A percentile compares a stretch with the other conserved stretches of the same genome.
These are phyloP conservation scores for Backusella mclennaniae DNA, from an alignment of 192 early-diverging fungal genomes.

Conservation along the genomic window DNA sequence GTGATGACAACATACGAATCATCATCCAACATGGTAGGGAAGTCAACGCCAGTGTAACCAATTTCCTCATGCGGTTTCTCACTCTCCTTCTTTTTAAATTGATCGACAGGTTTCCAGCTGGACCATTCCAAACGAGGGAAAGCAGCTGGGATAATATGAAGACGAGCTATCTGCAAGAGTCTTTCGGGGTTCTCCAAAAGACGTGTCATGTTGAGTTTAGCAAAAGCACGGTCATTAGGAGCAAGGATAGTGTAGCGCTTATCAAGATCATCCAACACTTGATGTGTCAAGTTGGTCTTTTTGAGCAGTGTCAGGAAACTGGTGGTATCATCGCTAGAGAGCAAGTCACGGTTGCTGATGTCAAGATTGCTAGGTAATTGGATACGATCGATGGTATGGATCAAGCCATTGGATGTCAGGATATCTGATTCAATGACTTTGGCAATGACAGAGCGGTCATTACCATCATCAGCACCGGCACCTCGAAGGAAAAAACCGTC, in stretches of 20 bases:
- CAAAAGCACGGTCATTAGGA: conserved; percentile 51
- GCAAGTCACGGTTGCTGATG: conserved; percentile 43
- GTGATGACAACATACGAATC: conserved; percentile 15
- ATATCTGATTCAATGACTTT: conserved; percentile 32
- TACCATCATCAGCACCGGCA: conserved; percentile 21
- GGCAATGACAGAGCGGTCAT: conserved; percentile 19
- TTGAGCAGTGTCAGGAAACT: conserved; percentile 41
- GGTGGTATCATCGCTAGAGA: conserved; percentile 36
- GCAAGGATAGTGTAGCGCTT: conserved; percentile 46
- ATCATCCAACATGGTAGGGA: conserved; percentile 18
- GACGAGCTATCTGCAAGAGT: conserved; percentile 50
- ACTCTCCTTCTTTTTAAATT: neutral
- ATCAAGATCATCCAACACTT: conserved; percentile 34
- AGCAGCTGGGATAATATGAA: conserved; percentile 60
- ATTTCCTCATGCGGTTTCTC: neutral
- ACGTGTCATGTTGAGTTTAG: conserved; percentile 38
- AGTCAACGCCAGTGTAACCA: conserved; percentile 15
- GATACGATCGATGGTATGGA: conserved; percentile 48
- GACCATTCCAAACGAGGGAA: conserved; percentile 14
- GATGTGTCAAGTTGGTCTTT: conserved; percentile 37
- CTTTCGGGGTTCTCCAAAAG: conserved; percentile 36
- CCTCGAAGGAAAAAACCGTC: conserved; percentile 21
- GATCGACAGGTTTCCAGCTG: neutral
- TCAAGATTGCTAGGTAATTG: conserved; percentile 41
- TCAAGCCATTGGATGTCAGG: conserved; percentile 43